These are phyloP conservation scores for Podaxis mareebaensis DNA, from an alignment of 768 basidiomycete species.

Conservation along the genomic window DNA sequence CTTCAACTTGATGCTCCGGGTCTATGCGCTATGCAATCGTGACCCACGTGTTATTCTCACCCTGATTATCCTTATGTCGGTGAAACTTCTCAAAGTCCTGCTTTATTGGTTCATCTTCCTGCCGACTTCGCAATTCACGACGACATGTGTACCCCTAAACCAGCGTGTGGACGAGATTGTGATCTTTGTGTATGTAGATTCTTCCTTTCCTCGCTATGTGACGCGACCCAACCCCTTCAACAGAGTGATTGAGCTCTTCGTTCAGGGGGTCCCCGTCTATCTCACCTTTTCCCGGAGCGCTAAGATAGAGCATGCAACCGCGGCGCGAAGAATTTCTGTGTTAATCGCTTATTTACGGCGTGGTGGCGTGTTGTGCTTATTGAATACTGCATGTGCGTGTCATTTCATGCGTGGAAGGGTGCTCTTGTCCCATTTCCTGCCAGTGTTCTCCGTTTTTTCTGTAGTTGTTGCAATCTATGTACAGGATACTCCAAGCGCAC, in stretches of 20 bases:
- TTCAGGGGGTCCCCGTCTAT: not conserved
- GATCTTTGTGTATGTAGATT: not conserved
- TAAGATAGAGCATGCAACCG: not conserved
- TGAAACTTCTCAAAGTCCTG: not conserved
- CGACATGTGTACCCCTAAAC: not conserved
- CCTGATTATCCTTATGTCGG: not conserved
- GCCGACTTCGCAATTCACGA: not conserved
- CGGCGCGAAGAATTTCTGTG: not conserved
- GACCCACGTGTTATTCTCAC: not conserved
- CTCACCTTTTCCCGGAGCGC: not conserved
- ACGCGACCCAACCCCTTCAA: not conserved
- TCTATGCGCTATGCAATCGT: not conserved
- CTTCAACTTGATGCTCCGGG: not conserved
- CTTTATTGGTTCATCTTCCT: not conserved
- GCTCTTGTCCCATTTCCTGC: not conserved
- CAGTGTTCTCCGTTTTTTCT: not conserved
- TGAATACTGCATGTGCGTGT: not conserved
- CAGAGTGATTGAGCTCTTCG: not conserved
- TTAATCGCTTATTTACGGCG: not conserved
- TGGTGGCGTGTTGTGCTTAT: not conserved
- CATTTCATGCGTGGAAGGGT: not conserved
- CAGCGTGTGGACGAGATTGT: not conserved
- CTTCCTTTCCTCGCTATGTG: not conserved
- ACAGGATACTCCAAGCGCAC: not conserved
- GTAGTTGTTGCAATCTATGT: not conserved